Conservation (phyloP, 225 moss, liverwort and hornwort genomes). For the Marchantia paleacea region DNA sequence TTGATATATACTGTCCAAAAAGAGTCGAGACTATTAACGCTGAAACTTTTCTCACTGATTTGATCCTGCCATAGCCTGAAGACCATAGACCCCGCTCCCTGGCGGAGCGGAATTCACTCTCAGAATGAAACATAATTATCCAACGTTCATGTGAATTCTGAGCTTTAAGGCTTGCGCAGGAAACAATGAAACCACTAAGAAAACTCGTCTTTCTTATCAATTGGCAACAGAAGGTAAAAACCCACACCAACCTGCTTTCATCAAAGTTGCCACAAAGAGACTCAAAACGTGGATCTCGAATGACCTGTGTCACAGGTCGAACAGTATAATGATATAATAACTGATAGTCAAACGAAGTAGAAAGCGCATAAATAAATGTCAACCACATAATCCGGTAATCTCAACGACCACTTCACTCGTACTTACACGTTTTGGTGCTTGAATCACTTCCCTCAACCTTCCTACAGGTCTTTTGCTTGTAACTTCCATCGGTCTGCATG, state of each 20-base stretch:
- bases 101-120: background rate
- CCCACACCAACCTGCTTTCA: slow-evolving; percentile 58
- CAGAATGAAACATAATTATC: background rate
- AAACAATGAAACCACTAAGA: background rate
- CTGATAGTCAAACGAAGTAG: background rate
- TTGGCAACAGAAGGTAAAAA: background rate
- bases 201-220: background rate
- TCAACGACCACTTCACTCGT: background rate
- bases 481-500: slow-evolving; percentile 83
- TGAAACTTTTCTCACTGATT: too few species aligned
- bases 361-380: background rate
- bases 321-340: background rate
- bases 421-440: slow-evolving; percentile 78
- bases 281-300: slow-evolving; percentile 93
- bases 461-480: slow-evolving; percentile 83
- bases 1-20: background rate
- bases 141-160: background rate
- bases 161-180: background rate
- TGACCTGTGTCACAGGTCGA: slow-evolving; percentile 45
- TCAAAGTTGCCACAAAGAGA: slow-evolving; percentile 80
- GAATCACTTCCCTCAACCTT: slow-evolving; percentile 87
- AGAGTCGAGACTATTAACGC: too few species aligned
- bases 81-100: background rate
- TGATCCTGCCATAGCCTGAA: too few species aligned
- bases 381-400: background rate